Base-by-base conservation (phyloP, 1,284 basidiomycete species). In the Fomes fomentarius region DNA sequence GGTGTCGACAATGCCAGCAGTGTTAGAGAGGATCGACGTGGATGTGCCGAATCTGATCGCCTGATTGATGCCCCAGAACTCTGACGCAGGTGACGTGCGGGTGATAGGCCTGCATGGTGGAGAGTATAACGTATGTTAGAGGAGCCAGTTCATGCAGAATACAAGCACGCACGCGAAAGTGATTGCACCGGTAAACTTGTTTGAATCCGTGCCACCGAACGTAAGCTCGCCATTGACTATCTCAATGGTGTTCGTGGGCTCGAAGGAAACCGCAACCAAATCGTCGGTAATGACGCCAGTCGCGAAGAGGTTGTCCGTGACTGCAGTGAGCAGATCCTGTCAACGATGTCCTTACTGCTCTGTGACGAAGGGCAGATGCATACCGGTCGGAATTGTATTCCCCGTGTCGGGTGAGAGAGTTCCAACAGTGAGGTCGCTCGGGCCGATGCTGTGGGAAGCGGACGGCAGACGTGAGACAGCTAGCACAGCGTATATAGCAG, bases 51-150 rank as follows among this genome's bases (percentile, higher is more conserved):
- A 86, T n/a, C 68, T 70, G 55, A 88, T 74, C 42, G 75, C 73
- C 69, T 87, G 76, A 64, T 83, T 71, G 61, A 88, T 83, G 35
- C 86, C 86, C 82, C 83, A 88, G 74, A 76, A 87, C 34, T 70
- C 58, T 45, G 62, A 71, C 9, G 83, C 74, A 24, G 84, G 85
- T 9, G 54, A 66, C 2, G 77, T 79, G 11, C 57, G 62, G 2
- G 83, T 85, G 45, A 81, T 33, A 9, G 80, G 74, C 8, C 79
- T 82, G 51, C 24, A 11, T 11, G 25, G 5, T n/a, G 26, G 7
- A 37, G 11, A 14, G 22, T 34, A 25, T 14, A n/a, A 22, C 4
- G 26, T 8, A 26, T 17, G 43, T 22, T 21, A 15, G 24, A 17
- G 33, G 6, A 5, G 45, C 26, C 43, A 45, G 45, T n/a, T 17